Evolutionary conservation across 768 basidiomycete genomes (phyloP), one percentile per base, ranked within the genome.

Genomic region (Leccinum aurantiacum): DNA sequence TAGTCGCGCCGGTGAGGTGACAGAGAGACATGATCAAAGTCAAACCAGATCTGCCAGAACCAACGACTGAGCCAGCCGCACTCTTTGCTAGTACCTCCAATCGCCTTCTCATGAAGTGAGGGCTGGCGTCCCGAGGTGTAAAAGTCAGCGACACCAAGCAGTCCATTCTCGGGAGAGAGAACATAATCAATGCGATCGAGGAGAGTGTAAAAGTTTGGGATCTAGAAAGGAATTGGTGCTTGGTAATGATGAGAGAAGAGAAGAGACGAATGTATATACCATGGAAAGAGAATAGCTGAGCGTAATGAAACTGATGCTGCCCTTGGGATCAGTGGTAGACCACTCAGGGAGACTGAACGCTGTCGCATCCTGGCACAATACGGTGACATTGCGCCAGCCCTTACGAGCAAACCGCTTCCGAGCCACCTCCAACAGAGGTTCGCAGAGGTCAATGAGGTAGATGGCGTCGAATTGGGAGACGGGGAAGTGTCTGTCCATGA

Each of bases 11-110:
- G 75, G 27, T 83, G 82, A 8, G 84, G 83, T 24, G 80, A 79
- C 9, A 84, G 71, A 15, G 79, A 82, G 37, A 85, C 80, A 65
- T 80, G 79, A 63, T 82, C 82, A 60, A 83, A 82, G 61, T 82
- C 81, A 63, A 82, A 84, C 85, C 85, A 90, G 47, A 86, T 86
- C 64, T 87, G 85, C 89, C 89, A 90, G 76, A 91, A 91, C 84
- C 86, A 85, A 4, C 88, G 79, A n/a, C 81, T 80, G 52, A 85
- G 75, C 85, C 86, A 90, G 1, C 82, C 76, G 72, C 84, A 79
- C 71, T 82, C 78, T 48, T 85, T 85, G 61, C 81, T 83, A 24
- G 78, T 77, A 0, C 85, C 85, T 1, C 87, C 87, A 38, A 89
- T 87, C 0, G 85, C 83, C 69, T 79, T 81, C 50, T 85, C 83